Percentiles rank a stretch among this genome's conserved stretches.
Conservation (phyloP, 2,329 filamentous ascomycete genomes). For the Penicillium corylophilum region DNA sequence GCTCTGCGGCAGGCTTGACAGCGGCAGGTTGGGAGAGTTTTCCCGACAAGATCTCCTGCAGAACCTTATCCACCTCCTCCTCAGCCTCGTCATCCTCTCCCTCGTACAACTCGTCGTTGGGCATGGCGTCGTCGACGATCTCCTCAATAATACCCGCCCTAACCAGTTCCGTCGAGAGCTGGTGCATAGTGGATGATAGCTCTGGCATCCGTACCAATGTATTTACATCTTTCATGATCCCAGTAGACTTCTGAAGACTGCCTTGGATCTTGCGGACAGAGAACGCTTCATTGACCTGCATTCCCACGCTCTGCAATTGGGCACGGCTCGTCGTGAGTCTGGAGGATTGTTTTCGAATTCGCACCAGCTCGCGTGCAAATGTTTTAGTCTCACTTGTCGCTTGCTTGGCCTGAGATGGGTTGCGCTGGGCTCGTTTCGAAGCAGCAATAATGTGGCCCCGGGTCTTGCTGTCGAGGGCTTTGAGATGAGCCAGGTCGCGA, state of each 20-base stretch:
- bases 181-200: slow-evolving; percentile 83
- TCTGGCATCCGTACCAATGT: slow-evolving; percentile 79
- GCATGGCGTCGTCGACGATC: slow-evolving; percentile 85
- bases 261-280: slow-evolving; percentile 94
- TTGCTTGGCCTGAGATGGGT: slow-evolving; percentile 74
- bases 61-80: slow-evolving; percentile 86
- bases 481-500: slow-evolving; percentile 80
- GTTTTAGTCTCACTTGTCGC: slow-evolving; percentile 79
- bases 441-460: slow-evolving; percentile 81
- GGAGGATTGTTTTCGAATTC: slow-evolving; percentile 70
- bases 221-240: slow-evolving; percentile 98
- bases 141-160: slow-evolving; percentile 97
- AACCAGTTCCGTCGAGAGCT: slow-evolving; percentile 81
- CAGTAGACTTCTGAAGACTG: slow-evolving; percentile 78
- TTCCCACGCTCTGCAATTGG: slow-evolving; percentile 86
- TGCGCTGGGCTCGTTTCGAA: slow-evolving; percentile 75
- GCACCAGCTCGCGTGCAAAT: slow-evolving; percentile 84
- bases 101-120: slow-evolving; percentile 68
- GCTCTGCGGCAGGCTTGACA: slow-evolving; percentile 54
- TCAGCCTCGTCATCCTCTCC: slow-evolving; percentile 73
- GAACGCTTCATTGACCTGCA: slow-evolving; percentile 98
- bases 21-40: slow-evolving; percentile 64
- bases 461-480: slow-evolving; percentile 77
- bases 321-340: slow-evolving; percentile 85
- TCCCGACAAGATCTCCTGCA: slow-evolving; percentile 87